Conservation (phyloP, 2,329 filamentous ascomycete species). For the Raffaelea albimanens region DNA sequence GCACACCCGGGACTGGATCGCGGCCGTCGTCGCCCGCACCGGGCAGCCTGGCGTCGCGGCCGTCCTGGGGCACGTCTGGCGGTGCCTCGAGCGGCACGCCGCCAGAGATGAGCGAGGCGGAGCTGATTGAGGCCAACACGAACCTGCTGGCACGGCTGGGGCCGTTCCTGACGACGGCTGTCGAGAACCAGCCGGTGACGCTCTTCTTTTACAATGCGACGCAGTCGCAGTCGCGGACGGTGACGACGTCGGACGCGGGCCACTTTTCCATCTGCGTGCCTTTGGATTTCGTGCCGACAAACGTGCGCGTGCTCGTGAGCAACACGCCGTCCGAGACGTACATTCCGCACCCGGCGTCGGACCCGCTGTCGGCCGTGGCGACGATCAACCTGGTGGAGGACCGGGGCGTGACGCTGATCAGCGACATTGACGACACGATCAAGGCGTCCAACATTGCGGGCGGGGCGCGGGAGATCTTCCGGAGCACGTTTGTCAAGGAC, state of each 20-base stretch:
- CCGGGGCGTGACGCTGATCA: conserved; percentile 81
- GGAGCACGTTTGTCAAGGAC: conserved; percentile 89
- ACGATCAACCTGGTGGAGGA: conserved; percentile 69
- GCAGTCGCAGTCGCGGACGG: conserved; percentile 72
- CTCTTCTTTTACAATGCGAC: conserved; percentile 90
- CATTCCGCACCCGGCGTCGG: conserved; percentile 21
- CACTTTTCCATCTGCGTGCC: conserved; percentile 77
- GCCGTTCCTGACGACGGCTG: conserved; percentile 81
- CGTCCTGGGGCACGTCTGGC: conserved; percentile 18
- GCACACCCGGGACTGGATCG: background rate
- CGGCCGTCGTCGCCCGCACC: background rate
- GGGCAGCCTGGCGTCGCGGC: conserved; percentile 24
- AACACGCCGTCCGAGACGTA: background rate
- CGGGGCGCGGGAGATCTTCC: conserved; percentile 88
- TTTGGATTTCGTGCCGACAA: conserved; percentile 82
- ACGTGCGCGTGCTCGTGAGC: conserved; percentile 70
- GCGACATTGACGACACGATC: conserved; percentile 95
- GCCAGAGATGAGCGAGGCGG: conserved; percentile 59
- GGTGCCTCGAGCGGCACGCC: background rate
- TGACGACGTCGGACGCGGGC: conserved; percentile 77
- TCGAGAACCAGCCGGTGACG: conserved; percentile 70
- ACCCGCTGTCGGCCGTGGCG: conserved; percentile 73
- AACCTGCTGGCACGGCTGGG: conserved; percentile 80
- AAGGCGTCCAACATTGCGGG: conserved; percentile 86
- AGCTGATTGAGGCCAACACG: conserved; percentile 70